These are phyloP conservation scores for Cyberlindnera meyerae DNA, from an alignment of 805 yeast species.

Conservation along the genomic window DNA sequence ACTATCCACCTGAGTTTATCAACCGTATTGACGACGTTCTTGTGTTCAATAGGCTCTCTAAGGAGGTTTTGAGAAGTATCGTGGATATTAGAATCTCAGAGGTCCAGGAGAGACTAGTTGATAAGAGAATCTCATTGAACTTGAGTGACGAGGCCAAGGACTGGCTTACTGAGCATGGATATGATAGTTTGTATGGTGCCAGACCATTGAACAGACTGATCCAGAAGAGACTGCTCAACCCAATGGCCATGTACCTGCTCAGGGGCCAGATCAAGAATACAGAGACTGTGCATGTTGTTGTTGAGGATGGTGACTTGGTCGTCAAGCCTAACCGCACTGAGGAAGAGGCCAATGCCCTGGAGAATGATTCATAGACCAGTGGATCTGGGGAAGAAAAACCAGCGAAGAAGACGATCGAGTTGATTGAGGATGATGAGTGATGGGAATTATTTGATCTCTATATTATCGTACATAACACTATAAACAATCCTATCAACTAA, in stretches of 20 bases:
- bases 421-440: slow-evolving; percentile 12
- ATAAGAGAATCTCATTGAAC: slow-evolving; percentile 65
- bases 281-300: slow-evolving; percentile 49
- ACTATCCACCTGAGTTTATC: slow-evolving; percentile 92
- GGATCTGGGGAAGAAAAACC: background rate
- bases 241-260: slow-evolving; percentile 75
- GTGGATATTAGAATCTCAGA: slow-evolving; percentile 83
- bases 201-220: slow-evolving; percentile 90
- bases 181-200: slow-evolving; percentile 91
- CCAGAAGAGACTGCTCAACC: slow-evolving; percentile 79
- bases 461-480: background rate
- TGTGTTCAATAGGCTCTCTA: slow-evolving; percentile 86
- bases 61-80: slow-evolving; percentile 65
- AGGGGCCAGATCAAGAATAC: slow-evolving; percentile 68
- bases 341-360: slow-evolving; percentile 21
- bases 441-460: too few species aligned
- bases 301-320: slow-evolving; percentile 38
- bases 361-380: slow-evolving; percentile 2
- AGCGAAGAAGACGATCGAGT: slow-evolving; percentile 9
- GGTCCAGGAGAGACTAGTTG: slow-evolving; percentile 70
- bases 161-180: slow-evolving; percentile 81
- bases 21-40: slow-evolving; percentile 93
- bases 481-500: background rate
- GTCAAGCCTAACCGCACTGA: slow-evolving; percentile 44
- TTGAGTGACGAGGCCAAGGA: slow-evolving; percentile 62